These are phyloP conservation scores for Aspergillus neotritici DNA, from an alignment of 2,329 filamentous ascomycete genomes.

Conservation along the genomic window DNA sequence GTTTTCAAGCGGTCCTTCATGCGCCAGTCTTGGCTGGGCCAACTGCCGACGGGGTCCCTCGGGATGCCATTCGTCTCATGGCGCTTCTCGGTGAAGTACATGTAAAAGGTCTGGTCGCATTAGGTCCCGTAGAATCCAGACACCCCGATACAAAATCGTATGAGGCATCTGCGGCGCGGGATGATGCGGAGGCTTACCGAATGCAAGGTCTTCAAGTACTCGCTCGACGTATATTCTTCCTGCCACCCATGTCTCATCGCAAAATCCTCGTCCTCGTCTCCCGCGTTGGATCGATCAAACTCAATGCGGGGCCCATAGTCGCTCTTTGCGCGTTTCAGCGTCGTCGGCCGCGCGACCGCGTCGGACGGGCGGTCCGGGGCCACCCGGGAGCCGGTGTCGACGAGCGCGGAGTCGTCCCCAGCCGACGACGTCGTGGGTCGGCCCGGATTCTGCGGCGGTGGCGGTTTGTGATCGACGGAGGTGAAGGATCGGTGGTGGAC, in stretches of 20 bases:
- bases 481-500: slow-evolving; percentile 34
- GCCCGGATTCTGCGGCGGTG: slow-evolving; percentile 15
- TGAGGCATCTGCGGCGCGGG: background rate
- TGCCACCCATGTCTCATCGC: slow-evolving; percentile 81
- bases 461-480: slow-evolving; percentile 25
- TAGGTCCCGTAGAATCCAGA: slow-evolving; percentile 12
- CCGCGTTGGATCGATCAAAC: slow-evolving; percentile 25
- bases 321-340: slow-evolving; percentile 47
- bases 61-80: slow-evolving; percentile 92
- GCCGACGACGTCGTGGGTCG: slow-evolving; percentile 31
- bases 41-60: slow-evolving; percentile 51
- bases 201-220: slow-evolving; percentile 77
- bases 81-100: slow-evolving; percentile 98
- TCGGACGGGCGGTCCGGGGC: slow-evolving; percentile 28
- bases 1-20: slow-evolving; percentile 97
- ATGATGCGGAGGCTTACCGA: slow-evolving; percentile 52
- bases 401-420: slow-evolving; percentile 21
- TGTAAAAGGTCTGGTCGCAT: slow-evolving; percentile 77
- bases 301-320: slow-evolving; percentile 45
- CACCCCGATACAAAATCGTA: background rate
- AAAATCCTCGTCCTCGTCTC: slow-evolving; percentile 48
- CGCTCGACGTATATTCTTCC: slow-evolving; percentile 83
- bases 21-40: slow-evolving; percentile 81
- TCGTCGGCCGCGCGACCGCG: slow-evolving; percentile 31
- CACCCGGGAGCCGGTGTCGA: slow-evolving; percentile 21